Evolutionary conservation across 345 rosid species (phyloP).

Genomic region (Sisymbrium altissimum): DNA sequence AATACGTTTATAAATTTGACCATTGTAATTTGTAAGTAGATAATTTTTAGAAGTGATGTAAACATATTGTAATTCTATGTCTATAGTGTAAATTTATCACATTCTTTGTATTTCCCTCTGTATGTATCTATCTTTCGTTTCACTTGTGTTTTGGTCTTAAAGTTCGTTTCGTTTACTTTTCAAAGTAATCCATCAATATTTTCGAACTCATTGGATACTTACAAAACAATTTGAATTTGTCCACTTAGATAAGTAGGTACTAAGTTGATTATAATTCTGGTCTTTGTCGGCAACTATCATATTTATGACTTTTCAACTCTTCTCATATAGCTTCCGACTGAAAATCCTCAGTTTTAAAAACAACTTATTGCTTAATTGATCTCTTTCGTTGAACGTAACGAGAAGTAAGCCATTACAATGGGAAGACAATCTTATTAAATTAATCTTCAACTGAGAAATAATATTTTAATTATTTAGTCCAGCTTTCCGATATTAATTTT

Average conservation of each 20-base stretch:
- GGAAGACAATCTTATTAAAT: background rate
- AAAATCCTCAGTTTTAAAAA: background rate
- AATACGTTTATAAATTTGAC: background rate
- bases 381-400: background rate
- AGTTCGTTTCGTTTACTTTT: background rate
- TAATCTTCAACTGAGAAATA: background rate
- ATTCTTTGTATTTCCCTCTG: background rate
- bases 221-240: background rate
- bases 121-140: background rate
- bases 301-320: background rate
- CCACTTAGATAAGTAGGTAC: background rate
- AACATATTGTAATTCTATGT: conserved; percentile 8
- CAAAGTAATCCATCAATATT: background rate
- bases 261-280: background rate
- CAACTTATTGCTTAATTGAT: background rate
- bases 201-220: background rate
- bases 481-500: background rate
- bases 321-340: background rate
- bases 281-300: conserved; percentile 19
- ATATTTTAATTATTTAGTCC: background rate
- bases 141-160: background rate
- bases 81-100: conserved; percentile 24
- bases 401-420: background rate
- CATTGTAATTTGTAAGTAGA: conserved; percentile 28
- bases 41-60: conserved; percentile 1